Evolutionary conservation across 306 rosid genomes (phyloP).

Genomic region (Vigna hirtella): DNA sequence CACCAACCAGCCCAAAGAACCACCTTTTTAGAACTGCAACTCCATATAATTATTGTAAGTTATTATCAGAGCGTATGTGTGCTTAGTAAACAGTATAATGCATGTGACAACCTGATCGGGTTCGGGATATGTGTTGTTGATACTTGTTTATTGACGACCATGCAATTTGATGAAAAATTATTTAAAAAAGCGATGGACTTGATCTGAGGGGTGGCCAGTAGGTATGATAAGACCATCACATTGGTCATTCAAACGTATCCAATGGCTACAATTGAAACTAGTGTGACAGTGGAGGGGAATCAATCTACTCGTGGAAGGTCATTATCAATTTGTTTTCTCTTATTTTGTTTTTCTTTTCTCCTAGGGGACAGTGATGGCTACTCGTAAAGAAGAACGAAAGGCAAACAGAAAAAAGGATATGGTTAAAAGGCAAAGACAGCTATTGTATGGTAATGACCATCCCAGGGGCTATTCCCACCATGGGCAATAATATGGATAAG

Average conservation of each 20-base stretch:
- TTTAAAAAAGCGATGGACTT: slow-evolving; percentile 38
- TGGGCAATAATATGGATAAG: slow-evolving; percentile 59
- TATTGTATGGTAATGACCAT: slow-evolving; percentile 46
- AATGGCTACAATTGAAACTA: slow-evolving; percentile 52
- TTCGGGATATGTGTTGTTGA: slow-evolving; percentile 45
- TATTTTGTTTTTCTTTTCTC: slow-evolving; percentile 15
- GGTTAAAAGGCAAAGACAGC: slow-evolving; percentile 42
- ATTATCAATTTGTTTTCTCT: slow-evolving; percentile 43
- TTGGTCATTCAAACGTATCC: slow-evolving; percentile 45
- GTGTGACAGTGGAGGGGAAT: slow-evolving; percentile 28
- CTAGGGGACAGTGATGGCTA: slow-evolving; percentile 52
- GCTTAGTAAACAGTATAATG: slow-evolving; percentile 54
- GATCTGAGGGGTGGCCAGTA: slow-evolving; percentile 43
- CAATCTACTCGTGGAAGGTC: slow-evolving; percentile 50
- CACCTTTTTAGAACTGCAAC: slow-evolving; percentile 43
- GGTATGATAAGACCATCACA: slow-evolving; percentile 62
- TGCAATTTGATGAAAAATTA: slow-evolving; percentile 46
- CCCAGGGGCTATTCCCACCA: slow-evolving; percentile 56
- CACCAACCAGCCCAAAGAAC: slow-evolving; percentile 50
- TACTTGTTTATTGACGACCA: slow-evolving; percentile 52
- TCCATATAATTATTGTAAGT: slow-evolving; percentile 37
- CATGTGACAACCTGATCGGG: slow-evolving; percentile 63
- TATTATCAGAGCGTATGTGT: slow-evolving; percentile 7
- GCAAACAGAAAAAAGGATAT: slow-evolving; percentile 42
- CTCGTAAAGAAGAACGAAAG: slow-evolving; percentile 35